phyloP scores from a whole-genome alignment of 2,329 filamentous ascomycete species.

The Coniochaeta prunicola region DNA sequence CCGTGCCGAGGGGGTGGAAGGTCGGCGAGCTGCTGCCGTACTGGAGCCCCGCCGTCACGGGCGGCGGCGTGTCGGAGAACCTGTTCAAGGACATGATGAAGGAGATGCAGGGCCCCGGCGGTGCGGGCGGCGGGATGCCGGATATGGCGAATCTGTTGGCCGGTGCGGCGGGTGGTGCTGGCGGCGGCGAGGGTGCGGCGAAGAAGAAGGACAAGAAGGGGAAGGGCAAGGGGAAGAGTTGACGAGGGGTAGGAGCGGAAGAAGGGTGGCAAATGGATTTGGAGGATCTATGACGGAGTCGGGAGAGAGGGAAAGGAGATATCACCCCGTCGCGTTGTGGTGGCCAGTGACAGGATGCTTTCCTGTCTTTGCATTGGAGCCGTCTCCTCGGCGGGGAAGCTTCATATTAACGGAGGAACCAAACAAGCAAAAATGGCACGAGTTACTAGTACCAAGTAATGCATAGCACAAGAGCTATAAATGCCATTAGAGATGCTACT shows the following conservation, averaged over 20 bases:
- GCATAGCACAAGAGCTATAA: not conserved
- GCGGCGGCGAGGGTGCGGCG: slow-evolving; percentile 16
- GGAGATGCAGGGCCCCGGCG: slow-evolving; percentile 61
- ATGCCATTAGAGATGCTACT: not conserved
- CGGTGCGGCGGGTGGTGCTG: slow-evolving; percentile 11
- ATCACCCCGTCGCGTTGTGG: no score
- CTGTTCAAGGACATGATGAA: slow-evolving; percentile 95
- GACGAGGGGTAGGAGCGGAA: slow-evolving; percentile 78
- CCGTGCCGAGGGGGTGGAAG: slow-evolving; percentile 85
- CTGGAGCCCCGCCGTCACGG: slow-evolving; percentile 82
- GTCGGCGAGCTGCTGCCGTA: slow-evolving; percentile 77
- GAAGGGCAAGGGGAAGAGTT: slow-evolving; percentile 20
- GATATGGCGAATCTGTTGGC: slow-evolving; percentile 22
- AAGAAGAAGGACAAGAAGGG: slow-evolving; percentile 16
- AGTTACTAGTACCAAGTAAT: not conserved
- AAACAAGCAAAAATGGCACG: not conserved
- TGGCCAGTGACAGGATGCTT: no score
- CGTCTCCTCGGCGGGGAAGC: not conserved
- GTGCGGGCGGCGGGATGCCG: slow-evolving; percentile 30
- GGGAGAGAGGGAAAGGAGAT: no score
- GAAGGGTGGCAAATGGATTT: no score
- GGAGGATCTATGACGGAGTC: no score
- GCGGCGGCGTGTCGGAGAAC: slow-evolving; percentile 90
- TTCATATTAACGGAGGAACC: not conserved
- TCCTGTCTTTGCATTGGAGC: no score